Conservation (phyloP, 148 eudicot genomes). For the Rhododendron henanense region DNA sequence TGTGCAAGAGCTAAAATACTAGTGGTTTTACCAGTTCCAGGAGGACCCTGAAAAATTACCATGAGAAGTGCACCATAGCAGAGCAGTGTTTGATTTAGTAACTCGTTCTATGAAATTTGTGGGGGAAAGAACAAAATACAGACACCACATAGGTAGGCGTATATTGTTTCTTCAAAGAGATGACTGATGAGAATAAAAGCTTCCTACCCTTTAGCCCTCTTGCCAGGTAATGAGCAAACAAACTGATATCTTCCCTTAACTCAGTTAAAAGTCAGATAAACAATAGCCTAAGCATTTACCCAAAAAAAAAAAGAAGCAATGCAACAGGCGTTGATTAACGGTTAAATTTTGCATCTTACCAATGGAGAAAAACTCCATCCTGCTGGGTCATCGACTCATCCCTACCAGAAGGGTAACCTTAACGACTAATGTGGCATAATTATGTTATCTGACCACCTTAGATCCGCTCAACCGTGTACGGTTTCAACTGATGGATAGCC, state of each 20-base stretch:
- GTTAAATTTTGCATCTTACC: neutral
- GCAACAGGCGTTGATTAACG: neutral
- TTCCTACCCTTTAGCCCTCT: neutral
- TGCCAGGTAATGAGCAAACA: neutral
- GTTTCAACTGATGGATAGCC: neutral
- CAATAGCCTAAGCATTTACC: neutral
- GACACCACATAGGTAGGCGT: neutral
- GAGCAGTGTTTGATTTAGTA: neutral
- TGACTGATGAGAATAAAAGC: neutral
- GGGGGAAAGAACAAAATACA: neutral
- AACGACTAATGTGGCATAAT: neutral
- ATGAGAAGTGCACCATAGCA: neutral
- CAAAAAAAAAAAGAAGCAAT: neutral
- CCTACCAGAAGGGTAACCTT: neutral
- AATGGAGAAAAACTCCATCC: neutral
- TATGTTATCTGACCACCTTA: neutral
- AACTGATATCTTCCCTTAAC: neutral
- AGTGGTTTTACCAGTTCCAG: conserved; percentile 96
- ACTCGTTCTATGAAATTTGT: neutral
- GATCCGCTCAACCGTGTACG: neutral
- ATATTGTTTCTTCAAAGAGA: neutral
- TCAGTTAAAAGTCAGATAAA: neutral
- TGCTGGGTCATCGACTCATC: neutral
- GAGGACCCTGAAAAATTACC: conserved; percentile 69
- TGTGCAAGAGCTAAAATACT: conserved; percentile 97